These are phyloP conservation scores for Boletellus sp. DNA, from an alignment of 768 basidiomycete genomes.

Conservation along the genomic window DNA sequence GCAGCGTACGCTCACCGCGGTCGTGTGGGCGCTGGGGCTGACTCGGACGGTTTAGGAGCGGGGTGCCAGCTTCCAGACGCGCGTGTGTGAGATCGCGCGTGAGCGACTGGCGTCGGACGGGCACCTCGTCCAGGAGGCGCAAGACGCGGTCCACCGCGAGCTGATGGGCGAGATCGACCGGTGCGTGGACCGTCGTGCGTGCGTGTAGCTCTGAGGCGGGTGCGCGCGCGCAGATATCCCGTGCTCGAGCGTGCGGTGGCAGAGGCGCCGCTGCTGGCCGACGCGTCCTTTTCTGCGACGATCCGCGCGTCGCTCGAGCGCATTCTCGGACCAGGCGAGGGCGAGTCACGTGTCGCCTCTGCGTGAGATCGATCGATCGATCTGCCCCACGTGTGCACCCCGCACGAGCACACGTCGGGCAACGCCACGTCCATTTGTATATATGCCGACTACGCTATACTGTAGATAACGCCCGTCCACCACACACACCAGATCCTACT, in stretches of 20 bases:
- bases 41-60: slow-evolving; percentile 16
- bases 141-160: slow-evolving; percentile 54
- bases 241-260: slow-evolving; percentile 60
- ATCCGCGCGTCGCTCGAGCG: slow-evolving; percentile 43
- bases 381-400: too few species aligned
- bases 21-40: too few species aligned
- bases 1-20: slow-evolving; percentile 39
- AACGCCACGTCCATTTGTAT: too few species aligned
- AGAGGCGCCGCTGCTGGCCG: slow-evolving; percentile 47
- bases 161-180: slow-evolving; percentile 71
- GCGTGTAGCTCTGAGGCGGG: too few species aligned
- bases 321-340: slow-evolving; percentile 38
- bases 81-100: slow-evolving; percentile 60
- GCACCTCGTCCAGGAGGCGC: slow-evolving; percentile 48
- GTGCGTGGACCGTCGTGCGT: slow-evolving; percentile 28
- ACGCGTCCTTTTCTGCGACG: slow-evolving; percentile 41
- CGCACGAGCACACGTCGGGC: too few species aligned
- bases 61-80: slow-evolving; percentile 48
- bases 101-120: slow-evolving; percentile 52
- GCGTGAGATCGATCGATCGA: too few species aligned
- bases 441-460: too few species aligned
- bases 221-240: slow-evolving; percentile 42
- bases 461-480: background rate
- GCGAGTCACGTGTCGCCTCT: background rate
- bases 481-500: slow-evolving; percentile 15